Base-by-base conservation (phyloP, 352 stramenopile species). In the Pythium utonaiense region DNA sequence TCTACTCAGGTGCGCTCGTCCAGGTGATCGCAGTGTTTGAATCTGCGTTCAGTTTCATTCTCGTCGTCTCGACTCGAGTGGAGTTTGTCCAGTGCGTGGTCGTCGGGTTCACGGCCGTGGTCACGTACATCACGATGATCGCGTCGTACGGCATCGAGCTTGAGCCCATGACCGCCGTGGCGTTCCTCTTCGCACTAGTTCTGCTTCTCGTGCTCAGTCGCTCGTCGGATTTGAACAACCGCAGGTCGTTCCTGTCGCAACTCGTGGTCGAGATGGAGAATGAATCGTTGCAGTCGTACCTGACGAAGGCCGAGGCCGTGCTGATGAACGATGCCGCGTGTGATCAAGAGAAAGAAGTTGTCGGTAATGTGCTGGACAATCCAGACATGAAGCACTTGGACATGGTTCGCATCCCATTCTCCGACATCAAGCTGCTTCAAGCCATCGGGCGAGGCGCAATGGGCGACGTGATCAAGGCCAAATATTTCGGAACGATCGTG, bases 381-480 rank as follows among this genome's bases (percentile, higher is more conserved):
- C 78, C 81, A 6, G 78, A 90, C 31, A 90, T 89, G 77, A 72
- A 79, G 51, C 78, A 92, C 54, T 67, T 96, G 3, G 80, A 91
- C 53, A 73, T 89, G 38, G 73, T 94, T 17, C 82, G 83, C n/a
- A 94, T 96, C 48, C 76, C 83, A 1, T 96, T 96, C 44, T 73
- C 71, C 4, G 86, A 96, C 31, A 74, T 96, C 25, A 89, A 83
- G 27, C 86, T 96, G 57, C 56, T 94, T 7, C 74, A 91, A 38
- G 83, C 81, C 13, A 92, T 94, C 31, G 84, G 84, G 8, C 74
- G 83, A 13, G 84, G 84, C 8, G 86, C 83, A 2, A 93, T 92
- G 76, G 85, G 84, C 16, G 86, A 94, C 56, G 86, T 96, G n/a
- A 94, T 96, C 61, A 93, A 94, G 65, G 84, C 86, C 41, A 83